Percentiles rank a stretch among this genome's conserved stretches.
Evolutionary conservation across 768 basidiomycete species (phyloP).

Genomic region (Leccinum disarticulatum): DNA sequence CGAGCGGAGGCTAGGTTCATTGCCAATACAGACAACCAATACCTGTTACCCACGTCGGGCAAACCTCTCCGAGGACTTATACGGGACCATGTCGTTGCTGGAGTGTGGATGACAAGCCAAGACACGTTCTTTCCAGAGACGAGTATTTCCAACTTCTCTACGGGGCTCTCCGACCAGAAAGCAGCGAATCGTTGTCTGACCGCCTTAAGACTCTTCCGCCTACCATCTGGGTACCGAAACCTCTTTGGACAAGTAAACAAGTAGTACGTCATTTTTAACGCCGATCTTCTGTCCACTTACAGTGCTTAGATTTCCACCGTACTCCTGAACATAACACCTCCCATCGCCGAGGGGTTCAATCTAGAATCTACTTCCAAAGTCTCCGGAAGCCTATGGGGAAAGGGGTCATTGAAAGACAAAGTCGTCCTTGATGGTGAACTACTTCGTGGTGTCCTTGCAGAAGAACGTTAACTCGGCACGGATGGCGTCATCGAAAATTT

Average conservation of each 20-base stretch:
- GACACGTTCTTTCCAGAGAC: conserved; percentile 93
- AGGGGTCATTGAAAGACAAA: conserved; percentile 76
- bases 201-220: conserved; percentile 84
- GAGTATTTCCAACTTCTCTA: conserved; percentile 97
- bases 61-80: conserved; percentile 97
- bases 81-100: conserved; percentile 98
- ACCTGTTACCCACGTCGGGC: conserved; percentile 97
- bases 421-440: conserved; percentile 91
- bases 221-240: conserved; percentile 85
- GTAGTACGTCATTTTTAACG: conserved; percentile 54
- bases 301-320: conserved; percentile 83
- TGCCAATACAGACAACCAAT: conserved; percentile 98
- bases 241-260: conserved; percentile 98
- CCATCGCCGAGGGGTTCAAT: conserved; percentile 76
- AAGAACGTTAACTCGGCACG: conserved; percentile 71
- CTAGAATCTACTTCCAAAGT: conserved; percentile 87
- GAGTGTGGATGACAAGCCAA: conserved; percentile 98
- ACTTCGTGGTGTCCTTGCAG: conserved; percentile 84
- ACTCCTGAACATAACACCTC: conserved; percentile 87
- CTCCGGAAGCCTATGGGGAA: conserved; percentile 81
- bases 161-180: conserved; percentile 90
- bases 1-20: conserved; percentile 92
- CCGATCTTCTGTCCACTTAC: conserved; percentile 1
- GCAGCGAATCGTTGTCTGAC: conserved; percentile 53
- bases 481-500: conserved; percentile 90